phyloP scores from a whole-genome alignment of 2,329 filamentous ascomycete genomes.

The Didymella pinodella region DNA sequence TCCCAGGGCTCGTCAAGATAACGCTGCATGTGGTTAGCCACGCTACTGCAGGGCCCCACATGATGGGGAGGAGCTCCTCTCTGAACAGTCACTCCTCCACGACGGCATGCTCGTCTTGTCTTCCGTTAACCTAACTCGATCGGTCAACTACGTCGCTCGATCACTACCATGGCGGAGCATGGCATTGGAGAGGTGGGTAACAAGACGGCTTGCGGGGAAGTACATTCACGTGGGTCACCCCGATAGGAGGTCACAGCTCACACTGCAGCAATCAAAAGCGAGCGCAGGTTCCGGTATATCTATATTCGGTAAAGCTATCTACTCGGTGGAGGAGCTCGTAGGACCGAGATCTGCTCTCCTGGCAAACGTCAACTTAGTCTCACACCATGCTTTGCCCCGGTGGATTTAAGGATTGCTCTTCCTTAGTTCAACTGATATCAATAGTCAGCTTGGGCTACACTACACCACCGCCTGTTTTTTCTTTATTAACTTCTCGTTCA shows the following conservation, averaged over 20 bases:
- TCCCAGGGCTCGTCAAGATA: conserved; percentile 5
- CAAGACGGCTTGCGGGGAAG: conserved; percentile 8
- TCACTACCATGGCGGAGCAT: conserved; percentile 5
- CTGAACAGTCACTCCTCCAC: conserved; percentile 6
- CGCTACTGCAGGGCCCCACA: conserved; percentile 9
- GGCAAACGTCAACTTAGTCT: background rate
- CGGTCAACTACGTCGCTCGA: background rate
- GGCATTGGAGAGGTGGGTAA: conserved; percentile 4
- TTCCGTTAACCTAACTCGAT: conserved; percentile 1
- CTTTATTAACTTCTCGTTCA: background rate
- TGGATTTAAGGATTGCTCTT: conserved; percentile 11
- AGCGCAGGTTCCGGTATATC: background rate
- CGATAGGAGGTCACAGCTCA: background rate
- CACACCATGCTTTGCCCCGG: background rate
- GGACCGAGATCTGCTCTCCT: background rate
- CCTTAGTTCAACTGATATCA: background rate
- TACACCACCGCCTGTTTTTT: background rate
- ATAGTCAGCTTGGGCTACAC: background rate
- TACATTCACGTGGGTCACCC: background rate
- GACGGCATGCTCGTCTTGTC: background rate
- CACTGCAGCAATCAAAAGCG: background rate
- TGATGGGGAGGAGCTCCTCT: conserved; percentile 26
- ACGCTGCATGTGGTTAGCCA: background rate
- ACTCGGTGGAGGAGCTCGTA: conserved; percentile 15
- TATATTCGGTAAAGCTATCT: background rate